Evolutionary conservation across 805 yeast species (phyloP).

Genomic region (Ogataea zsoltii): DNA sequence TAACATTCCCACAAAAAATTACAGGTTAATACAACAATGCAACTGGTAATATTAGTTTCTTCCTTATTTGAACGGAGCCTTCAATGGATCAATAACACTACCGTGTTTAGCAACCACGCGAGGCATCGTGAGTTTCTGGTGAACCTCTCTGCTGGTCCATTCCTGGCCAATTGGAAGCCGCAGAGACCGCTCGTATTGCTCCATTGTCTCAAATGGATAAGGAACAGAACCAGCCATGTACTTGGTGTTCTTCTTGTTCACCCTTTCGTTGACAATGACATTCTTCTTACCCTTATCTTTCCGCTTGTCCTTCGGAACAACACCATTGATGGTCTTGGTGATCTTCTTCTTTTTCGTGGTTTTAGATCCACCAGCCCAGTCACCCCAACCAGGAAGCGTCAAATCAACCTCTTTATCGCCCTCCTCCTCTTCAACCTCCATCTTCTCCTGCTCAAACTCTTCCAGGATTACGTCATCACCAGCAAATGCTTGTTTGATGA

Average conservation of each 20-base stretch:
- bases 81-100: constrained; percentile 85
- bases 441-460: constrained; percentile 80
- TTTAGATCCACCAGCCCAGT: constrained; percentile 80
- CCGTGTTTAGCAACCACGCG: constrained; percentile 85
- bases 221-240: constrained; percentile 91
- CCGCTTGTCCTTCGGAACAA: constrained; percentile 68
- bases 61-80: constrained; percentile 66
- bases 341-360: constrained; percentile 51
- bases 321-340: constrained; percentile 74
- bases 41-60: constrained; percentile 2
- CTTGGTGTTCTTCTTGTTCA: constrained; percentile 79
- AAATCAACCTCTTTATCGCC: constrained; percentile 85
- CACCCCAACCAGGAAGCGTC: constrained; percentile 97
- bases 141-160: constrained; percentile 88
- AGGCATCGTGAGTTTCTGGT: constrained; percentile 88
- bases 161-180: constrained; percentile 97
- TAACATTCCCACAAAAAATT: background rate
- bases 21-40: background rate
- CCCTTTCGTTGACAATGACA: constrained; percentile 87
- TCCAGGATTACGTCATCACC: constrained; percentile 85
- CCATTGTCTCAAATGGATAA: constrained; percentile 88
- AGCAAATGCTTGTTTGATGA: constrained; percentile 91
- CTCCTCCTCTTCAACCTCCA: constrained; percentile 64
- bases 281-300: constrained; percentile 72
- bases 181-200: constrained; percentile 91